A percentile compares a stretch with the other conserved stretches of the same genome.
These are phyloP conservation scores for Clitopilus passeckerianus DNA, from an alignment of 768 basidiomycete species.

Conservation along the genomic window DNA sequence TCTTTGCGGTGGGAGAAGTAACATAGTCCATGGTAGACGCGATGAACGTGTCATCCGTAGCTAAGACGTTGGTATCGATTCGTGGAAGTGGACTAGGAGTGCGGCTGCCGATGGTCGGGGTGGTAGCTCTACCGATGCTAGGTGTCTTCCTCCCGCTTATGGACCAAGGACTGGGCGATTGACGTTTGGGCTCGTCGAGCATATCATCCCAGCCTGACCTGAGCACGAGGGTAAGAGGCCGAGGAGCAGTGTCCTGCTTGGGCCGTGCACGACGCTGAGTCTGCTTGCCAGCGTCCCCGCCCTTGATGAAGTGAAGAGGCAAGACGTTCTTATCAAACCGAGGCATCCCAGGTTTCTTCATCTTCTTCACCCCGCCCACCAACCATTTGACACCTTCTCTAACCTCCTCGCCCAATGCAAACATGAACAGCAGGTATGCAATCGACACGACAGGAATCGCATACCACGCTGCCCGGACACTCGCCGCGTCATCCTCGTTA, in stretches of 20 bases:
- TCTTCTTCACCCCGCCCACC: conserved; percentile 1
- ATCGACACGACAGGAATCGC: conserved; percentile 31
- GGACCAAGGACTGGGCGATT: conserved; percentile 17
- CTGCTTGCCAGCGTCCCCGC: conserved; percentile 5
- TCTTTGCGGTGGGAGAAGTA: conserved; percentile 36
- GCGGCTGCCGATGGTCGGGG: conserved; percentile 7
- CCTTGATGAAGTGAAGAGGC: conserved; percentile 12
- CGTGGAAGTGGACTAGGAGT: conserved; percentile 13
- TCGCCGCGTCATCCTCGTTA: conserved; percentile 16
- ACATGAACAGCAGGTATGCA: conserved; percentile 29
- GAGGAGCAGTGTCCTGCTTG: conserved; percentile 8
- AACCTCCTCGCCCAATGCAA: conserved; percentile 33
- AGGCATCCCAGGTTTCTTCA: conserved; percentile 4
- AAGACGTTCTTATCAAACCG: background rate
- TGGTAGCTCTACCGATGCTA: background rate
- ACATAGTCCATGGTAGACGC: conserved; percentile 39
- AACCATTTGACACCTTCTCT: conserved; percentile 32
- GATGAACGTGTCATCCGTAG: conserved; percentile 36
- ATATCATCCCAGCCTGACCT: conserved; percentile 51
- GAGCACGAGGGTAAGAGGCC: conserved; percentile 24
- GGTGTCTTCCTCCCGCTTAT: conserved; percentile 12
- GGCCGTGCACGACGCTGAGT: conserved; percentile 10
- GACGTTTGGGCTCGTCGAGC: conserved; percentile 22
- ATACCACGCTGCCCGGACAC: conserved; percentile 34
- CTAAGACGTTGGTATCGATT: conserved; percentile 18